Evolutionary conservation across 2,329 filamentous ascomycete genomes (phyloP), one percentile per base, ranked within the genome.

Genomic region (Botrytis sinoallii): DNA sequence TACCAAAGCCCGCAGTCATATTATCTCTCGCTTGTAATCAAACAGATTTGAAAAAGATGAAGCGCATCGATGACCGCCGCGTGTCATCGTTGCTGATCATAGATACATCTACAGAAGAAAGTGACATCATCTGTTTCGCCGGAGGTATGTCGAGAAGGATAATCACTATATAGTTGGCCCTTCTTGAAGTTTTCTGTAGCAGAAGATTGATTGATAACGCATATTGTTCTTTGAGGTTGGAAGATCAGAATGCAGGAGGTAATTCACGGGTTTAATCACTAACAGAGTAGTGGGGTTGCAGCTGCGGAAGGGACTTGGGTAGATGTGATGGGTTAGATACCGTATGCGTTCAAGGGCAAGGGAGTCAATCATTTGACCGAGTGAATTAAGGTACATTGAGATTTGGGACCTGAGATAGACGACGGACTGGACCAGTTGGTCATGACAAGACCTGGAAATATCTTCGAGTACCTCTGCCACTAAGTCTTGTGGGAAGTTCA

Each of bases 301-400:
- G 16, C n/a, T 59, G 55, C 16, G 55, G 55, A 59, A 20, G 7
- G 7, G 7, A n/a, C 16, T 20, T 20, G 4, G 20, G 16, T 5
- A 59, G 29, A 59, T 8, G 7, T 32, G 16, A 1, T 59, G 8
- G 52, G 12, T 14, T 18, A 32, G 25, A 18, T 5, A 18, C 52
- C 4, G n/a, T 18, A 18, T 9, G 10, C n/a, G 16, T 29, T 57
- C 6, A 29, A 16, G 55, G 7, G 20, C 0, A 35, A 32, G 2
- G 14, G 7, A 20, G n/a, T 20, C 6, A 32, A 10, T 59, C 2
- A 20, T 10, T 4, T 32, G 3, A 20, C 3, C 0, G 1, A 32
- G 29, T 8, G 3, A 9, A 20, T 4, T 9, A 20, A 7, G 20
- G 7, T 8, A 10, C 3, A 20, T 59, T 32, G 29, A 32, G 1